Percentiles rank a stretch among this genome's conserved stretches.
phyloP scores from a whole-genome alignment of 2,329 filamentous ascomycete genomes.

The Clarireedia hainanense region DNA sequence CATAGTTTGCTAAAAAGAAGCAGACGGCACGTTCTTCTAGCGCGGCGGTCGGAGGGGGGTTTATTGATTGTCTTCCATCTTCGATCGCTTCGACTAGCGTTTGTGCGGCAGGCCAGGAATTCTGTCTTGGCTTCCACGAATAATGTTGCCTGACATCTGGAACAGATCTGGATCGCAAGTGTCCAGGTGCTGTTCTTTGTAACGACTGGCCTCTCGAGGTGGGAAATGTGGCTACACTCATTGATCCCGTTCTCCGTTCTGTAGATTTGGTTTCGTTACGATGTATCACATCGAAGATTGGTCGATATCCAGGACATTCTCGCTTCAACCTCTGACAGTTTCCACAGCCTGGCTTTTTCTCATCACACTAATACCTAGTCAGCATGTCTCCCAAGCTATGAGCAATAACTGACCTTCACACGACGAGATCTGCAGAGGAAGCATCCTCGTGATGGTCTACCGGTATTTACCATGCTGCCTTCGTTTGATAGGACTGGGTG shows the following conservation, averaged over 20 bases:
- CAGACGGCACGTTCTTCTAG: slow-evolving; percentile 7
- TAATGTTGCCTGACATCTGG: neutral
- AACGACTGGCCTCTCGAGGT: neutral
- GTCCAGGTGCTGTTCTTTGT: neutral
- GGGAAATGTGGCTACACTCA: too few species aligned
- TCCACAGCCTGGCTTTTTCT: slow-evolving; percentile 21
- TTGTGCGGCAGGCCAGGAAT: neutral
- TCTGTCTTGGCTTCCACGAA: neutral
- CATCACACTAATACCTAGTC: slow-evolving; percentile 1
- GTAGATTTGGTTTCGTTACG: neutral
- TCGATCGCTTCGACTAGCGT: slow-evolving; percentile 2
- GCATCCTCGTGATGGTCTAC: slow-evolving; percentile 12
- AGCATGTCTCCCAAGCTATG: neutral
- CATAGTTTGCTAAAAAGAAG: slow-evolving; percentile 8
- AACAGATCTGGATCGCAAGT: neutral
- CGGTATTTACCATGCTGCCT: slow-evolving; percentile 6
- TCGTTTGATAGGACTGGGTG: neutral
- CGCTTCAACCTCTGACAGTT: slow-evolving; percentile 6
- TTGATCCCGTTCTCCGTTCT: neutral
- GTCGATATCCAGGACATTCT: slow-evolving; percentile 6
- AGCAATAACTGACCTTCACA: slow-evolving; percentile 10
- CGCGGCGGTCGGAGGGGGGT: neutral
- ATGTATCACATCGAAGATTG: slow-evolving; percentile 2
- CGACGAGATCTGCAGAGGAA: slow-evolving; percentile 13
- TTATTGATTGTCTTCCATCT: neutral